These are phyloP conservation scores for Boletus huronensis DNA, from an alignment of 768 basidiomycete species.

Conservation along the genomic window DNA sequence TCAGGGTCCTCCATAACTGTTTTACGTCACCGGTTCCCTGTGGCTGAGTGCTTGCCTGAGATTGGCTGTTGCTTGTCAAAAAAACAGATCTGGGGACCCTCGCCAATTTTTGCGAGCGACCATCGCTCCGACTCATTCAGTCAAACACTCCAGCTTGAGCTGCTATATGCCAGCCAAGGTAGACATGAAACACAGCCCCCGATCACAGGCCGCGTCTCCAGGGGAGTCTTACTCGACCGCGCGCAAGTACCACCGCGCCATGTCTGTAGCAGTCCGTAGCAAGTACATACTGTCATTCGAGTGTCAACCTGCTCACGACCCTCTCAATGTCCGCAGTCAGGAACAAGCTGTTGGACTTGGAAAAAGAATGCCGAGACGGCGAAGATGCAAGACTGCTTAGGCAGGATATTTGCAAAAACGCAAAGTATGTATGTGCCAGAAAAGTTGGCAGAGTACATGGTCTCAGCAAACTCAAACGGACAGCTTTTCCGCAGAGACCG, in stretches of 20 bases:
- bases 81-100: constrained; percentile 2
- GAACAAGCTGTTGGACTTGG: neutral
- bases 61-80: constrained; percentile 8
- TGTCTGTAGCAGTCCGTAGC: neutral
- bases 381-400: neutral
- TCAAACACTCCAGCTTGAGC: neutral
- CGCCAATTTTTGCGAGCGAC: neutral
- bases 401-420: neutral
- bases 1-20: neutral
- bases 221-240: neutral
- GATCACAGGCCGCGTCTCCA: constrained; percentile 11
- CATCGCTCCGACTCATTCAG: neutral
- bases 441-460: neutral
- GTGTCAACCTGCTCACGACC: neutral
- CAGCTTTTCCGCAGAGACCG: neutral
- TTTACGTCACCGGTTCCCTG: constrained; percentile 14
- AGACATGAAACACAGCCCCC: constrained; percentile 4
- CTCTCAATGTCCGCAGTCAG: neutral
- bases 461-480: neutral
- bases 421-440: neutral
- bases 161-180: neutral
- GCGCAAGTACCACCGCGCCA: neutral
- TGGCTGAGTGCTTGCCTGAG: constrained; percentile 4
- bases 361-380: no score
- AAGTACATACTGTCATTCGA: neutral